phyloP scores from a whole-genome alignment of 2,329 filamentous ascomycete species.

The Colletotrichum karsti region DNA sequence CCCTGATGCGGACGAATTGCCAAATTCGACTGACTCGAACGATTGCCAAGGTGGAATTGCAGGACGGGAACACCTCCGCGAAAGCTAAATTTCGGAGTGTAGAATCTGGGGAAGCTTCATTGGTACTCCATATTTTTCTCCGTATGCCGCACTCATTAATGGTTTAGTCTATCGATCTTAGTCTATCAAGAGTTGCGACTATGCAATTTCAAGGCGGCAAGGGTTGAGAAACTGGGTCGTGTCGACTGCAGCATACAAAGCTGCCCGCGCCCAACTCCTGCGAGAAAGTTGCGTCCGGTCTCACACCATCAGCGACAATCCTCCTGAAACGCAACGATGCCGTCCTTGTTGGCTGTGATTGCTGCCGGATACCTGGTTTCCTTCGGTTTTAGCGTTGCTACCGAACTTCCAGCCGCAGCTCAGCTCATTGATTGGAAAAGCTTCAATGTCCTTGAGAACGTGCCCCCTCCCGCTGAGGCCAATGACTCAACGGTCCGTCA shows the following conservation, averaged over 20 bases:
- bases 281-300: not conserved
- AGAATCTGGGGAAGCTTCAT: not conserved
- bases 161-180: not conserved
- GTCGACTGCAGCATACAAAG: not conserved
- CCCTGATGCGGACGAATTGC: not conserved
- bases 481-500: slow-evolving; percentile 44
- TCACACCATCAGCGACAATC: not conserved
- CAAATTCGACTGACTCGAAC: not conserved
- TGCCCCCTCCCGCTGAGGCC: slow-evolving; percentile 44
- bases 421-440: slow-evolving; percentile 52
- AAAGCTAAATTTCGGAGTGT: not conserved
- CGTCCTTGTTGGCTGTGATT: not conserved
- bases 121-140: not conserved
- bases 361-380: not conserved
- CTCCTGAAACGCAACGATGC: not conserved
- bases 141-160: not conserved
- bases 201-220: not conserved
- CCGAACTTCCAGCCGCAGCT: slow-evolving; percentile 32
- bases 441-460: slow-evolving; percentile 50
- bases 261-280: not conserved
- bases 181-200: not conserved
- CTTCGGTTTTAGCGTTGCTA: not conserved
- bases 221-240: not conserved
- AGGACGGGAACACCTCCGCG: not conserved
- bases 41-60: not conserved